Percentiles rank a stretch among this genome's conserved stretches.
Conservation (phyloP, 2,329 filamentous ascomycete species). For the Fusarium heterosporum region DNA sequence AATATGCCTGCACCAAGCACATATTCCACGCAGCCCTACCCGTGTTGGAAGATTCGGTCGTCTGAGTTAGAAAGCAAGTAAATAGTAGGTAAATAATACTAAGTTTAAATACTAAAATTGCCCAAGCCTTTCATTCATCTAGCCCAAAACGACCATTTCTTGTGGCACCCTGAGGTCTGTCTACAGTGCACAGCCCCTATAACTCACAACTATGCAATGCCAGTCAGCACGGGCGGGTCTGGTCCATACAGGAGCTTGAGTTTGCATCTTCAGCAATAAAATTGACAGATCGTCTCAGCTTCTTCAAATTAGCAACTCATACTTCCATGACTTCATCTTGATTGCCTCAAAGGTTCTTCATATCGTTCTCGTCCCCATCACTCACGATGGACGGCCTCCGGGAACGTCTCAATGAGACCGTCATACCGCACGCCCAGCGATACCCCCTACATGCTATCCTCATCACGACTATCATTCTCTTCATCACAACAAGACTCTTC, state of each 20-base stretch:
- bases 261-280: conserved; percentile 21
- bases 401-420: conserved; percentile 28
- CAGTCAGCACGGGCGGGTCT: conserved; percentile 38
- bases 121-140: too few relatives aligned
- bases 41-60: too few relatives aligned
- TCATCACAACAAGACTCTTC: conserved; percentile 46
- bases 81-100: too few relatives aligned
- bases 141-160: background rate
- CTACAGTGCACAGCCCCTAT: conserved; percentile 38
- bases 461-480: conserved; percentile 43
- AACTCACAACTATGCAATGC: conserved; percentile 9
- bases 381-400: conserved; percentile 31
- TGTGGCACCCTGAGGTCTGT: background rate
- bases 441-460: conserved; percentile 43
- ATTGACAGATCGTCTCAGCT: conserved; percentile 36
- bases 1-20: background rate
- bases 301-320: background rate
- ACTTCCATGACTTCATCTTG: background rate
- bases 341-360: background rate
- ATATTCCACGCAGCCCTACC: background rate
- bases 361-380: background rate
- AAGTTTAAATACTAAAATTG: too few relatives aligned
- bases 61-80: too few relatives aligned
- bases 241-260: conserved; percentile 28
- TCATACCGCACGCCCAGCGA: conserved; percentile 39